Evolutionary conservation across 1,284 basidiomycete species (phyloP), one percentile per base, ranked within the genome.

Genomic region (Trichosporon inkin): DNA sequence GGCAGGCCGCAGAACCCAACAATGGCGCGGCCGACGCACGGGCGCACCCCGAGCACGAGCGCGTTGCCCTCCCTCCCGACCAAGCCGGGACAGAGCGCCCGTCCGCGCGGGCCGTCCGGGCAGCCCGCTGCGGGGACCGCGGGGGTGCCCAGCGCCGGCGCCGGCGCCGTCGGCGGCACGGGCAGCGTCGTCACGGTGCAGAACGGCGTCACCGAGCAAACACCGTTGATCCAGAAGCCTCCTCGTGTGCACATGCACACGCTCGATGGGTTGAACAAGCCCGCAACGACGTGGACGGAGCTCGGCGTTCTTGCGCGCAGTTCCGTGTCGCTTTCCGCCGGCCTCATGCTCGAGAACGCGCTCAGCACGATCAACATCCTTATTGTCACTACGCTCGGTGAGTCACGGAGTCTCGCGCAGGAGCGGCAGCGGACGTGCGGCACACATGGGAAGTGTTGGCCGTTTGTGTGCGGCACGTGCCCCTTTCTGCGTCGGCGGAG

Each of bases 331-430:
- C 58, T 67, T 16, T 47, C 58, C 3, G 58, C 60, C 34, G 66
- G 66, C 8, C 58, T 67, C 19, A 62, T 63, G 60, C 60, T 67
- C 34, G 64, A 67, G 58, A 67, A 62, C 34, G 60, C 62, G 32
- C 56, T 67, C 22, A 67, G 60, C 37, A 65, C 64, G 8, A 62
- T 67, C 53, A 67, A 67, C 24, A 53, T 73, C 19, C 54, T 72
- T 20, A 53, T 74, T 3, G 66, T 64, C 20, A 65, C 66, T 2
- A 56, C 66, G 22, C 56, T 72, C 10, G 69, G 72, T 49, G 44
- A 49, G 44, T 49, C 44, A 14, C 44, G 4, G 10, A 6, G 24
- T 10, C 24, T 22, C 14, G 28, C 40, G 20, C 24, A 13, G 8
- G 14, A 22, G 44, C n/a, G 44, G 22, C 22, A 28, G 44, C n/a